Conservation (phyloP, 768 basidiomycete genomes). For the Solioccasus polychromus region DNA sequence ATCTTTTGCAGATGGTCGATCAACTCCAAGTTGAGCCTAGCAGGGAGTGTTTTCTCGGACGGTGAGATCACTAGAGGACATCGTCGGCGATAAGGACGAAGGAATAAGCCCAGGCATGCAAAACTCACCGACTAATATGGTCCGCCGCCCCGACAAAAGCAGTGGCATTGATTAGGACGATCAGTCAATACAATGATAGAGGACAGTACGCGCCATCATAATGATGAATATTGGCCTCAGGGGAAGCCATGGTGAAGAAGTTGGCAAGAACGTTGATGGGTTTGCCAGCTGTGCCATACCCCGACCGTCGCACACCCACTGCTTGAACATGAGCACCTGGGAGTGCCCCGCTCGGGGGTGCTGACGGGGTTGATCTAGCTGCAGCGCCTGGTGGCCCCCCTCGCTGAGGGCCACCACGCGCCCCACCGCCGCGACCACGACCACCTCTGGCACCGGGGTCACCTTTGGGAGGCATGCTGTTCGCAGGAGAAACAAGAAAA, state of each 20-base stretch:
- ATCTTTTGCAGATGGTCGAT: slow-evolving; percentile 59
- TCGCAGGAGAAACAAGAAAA: neutral
- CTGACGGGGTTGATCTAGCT: slow-evolving; percentile 16
- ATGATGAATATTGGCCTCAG: slow-evolving; percentile 65
- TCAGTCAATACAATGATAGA: neutral
- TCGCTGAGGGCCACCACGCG: slow-evolving; percentile 31
- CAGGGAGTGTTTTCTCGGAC: slow-evolving; percentile 66
- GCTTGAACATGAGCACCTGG: slow-evolving; percentile 41
- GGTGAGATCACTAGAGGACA: slow-evolving; percentile 54
- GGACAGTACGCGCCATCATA: slow-evolving; percentile 67
- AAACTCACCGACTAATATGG: slow-evolving; percentile 21
- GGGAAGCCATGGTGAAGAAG: slow-evolving; percentile 61
- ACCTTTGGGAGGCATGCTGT: slow-evolving; percentile 39
- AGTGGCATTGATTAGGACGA: slow-evolving; percentile 21
- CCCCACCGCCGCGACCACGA: slow-evolving; percentile 26
- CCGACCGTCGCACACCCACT: slow-evolving; percentile 67
- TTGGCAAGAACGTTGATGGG: slow-evolving; percentile 48
- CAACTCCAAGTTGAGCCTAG: slow-evolving; percentile 66
- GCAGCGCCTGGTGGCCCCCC: slow-evolving; percentile 23
- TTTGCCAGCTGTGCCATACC: slow-evolving; percentile 57
- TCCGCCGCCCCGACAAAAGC: neutral
- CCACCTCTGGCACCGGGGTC: slow-evolving; percentile 25
- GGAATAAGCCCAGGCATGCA: neutral
- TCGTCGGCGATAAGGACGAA: slow-evolving; percentile 12
- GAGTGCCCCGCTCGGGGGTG: slow-evolving; percentile 32